Evolutionary conservation across 78 protist species (phyloP).

Genomic region (Salpingoeca rosetta): DNA sequence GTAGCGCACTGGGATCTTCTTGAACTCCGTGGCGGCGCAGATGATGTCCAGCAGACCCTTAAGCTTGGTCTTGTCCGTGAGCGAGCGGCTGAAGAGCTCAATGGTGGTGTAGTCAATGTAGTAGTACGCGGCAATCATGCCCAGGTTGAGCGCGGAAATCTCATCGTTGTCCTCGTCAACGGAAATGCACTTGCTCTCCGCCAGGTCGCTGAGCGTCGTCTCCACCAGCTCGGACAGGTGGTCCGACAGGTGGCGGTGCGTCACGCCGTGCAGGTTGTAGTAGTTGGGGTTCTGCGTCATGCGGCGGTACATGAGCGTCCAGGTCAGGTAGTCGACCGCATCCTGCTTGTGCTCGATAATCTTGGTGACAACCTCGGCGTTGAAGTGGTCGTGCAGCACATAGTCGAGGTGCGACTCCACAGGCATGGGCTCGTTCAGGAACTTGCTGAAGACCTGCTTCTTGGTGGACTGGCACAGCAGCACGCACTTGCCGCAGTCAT

Average conservation of each 20-base stretch:
- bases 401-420: slow-evolving; percentile 88
- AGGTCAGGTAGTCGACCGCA: slow-evolving; percentile 89
- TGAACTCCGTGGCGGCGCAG: slow-evolving; percentile 74
- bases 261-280: slow-evolving; percentile 48
- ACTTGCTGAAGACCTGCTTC: slow-evolving; percentile 74
- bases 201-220: slow-evolving; percentile 65
- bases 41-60: slow-evolving; percentile 73
- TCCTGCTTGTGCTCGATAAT: slow-evolving; percentile 67
- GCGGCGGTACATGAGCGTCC: slow-evolving; percentile 89
- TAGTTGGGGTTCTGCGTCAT: slow-evolving; percentile 89
- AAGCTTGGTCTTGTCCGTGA: slow-evolving; percentile 54
- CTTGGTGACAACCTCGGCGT: slow-evolving; percentile 58
- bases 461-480: slow-evolving; percentile 70
- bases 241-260: slow-evolving; percentile 76
- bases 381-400: slow-evolving; percentile 76
- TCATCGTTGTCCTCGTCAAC: slow-evolving; percentile 58
- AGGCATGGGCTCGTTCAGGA: slow-evolving; percentile 90
- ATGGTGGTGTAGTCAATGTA: slow-evolving; percentile 83
- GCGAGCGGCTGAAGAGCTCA: slow-evolving; percentile 51
- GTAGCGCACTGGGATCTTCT: slow-evolving; percentile 75
- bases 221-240: slow-evolving; percentile 91
- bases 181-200: slow-evolving; percentile 59
- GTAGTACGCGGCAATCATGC: slow-evolving; percentile 92
- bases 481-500: slow-evolving; percentile 38
- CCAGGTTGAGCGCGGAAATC: slow-evolving; percentile 77